phyloP scores from a whole-genome alignment of 192 early-diverging fungal genomes.

The Mortierella claussenii region DNA sequence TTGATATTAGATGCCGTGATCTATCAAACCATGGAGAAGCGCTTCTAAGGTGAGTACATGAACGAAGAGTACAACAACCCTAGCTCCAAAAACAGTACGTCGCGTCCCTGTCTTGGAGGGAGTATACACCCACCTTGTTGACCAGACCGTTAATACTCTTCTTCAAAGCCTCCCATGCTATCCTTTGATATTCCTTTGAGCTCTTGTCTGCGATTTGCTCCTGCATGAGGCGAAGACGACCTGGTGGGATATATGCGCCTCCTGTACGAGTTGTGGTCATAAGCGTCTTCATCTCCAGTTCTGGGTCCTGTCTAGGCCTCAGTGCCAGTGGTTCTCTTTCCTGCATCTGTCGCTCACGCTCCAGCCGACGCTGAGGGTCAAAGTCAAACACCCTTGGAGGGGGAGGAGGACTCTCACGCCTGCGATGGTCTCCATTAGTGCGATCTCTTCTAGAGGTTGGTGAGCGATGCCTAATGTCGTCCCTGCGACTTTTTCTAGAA shows the following conservation, averaged over 20 bases:
- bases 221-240: constrained; percentile 80
- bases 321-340: constrained; percentile 33
- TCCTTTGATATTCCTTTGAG: constrained; percentile 81
- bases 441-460: constrained; percentile 25
- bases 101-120: no score
- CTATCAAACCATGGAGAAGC: no score
- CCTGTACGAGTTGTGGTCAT: constrained; percentile 64
- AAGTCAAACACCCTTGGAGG: constrained; percentile 12
- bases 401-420: constrained; percentile 2
- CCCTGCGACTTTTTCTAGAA: constrained; percentile 12
- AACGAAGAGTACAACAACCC: no score
- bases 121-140: constrained; percentile 73
- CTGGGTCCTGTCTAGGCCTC: constrained; percentile 53
- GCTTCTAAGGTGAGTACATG: no score
- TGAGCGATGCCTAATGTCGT: constrained; percentile 15
- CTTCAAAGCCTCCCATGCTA: constrained; percentile 94
- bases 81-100: no score
- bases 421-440: constrained; percentile 3
- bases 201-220: constrained; percentile 74
- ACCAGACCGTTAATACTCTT: constrained; percentile 95
- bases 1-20: constrained; percentile 93
- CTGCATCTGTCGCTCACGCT: constrained; percentile 53
- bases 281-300: constrained; percentile 54
- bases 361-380: constrained; percentile 37
- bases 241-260: constrained; percentile 89